phyloP scores from a whole-genome alignment of 2,329 filamentous ascomycete genomes.

The Aspergillus ochraceus region DNA sequence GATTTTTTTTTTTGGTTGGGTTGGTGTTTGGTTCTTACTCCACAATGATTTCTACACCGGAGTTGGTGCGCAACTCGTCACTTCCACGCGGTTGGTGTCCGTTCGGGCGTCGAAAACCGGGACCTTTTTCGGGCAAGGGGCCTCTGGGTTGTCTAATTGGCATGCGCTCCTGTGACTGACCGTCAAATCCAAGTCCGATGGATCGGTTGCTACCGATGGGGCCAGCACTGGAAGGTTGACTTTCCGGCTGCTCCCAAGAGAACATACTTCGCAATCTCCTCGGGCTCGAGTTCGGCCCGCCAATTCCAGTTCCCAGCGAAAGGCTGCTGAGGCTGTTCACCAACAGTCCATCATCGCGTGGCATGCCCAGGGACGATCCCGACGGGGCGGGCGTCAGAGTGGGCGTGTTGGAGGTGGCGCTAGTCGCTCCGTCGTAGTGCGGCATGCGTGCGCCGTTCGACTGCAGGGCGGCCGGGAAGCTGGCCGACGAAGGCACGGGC shows the following conservation, averaged over 20 bases:
- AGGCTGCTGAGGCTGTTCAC: constrained; percentile 65
- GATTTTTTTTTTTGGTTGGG: not conserved
- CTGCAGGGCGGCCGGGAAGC: constrained; percentile 71
- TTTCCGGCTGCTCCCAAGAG: constrained; percentile 59
- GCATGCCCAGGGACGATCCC: constrained; percentile 47
- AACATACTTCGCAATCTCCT: constrained; percentile 60
- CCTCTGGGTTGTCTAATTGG: constrained; percentile 64
- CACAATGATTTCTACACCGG: constrained; percentile 63
- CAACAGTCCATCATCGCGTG: constrained; percentile 59
- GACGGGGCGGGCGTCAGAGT: constrained; percentile 63
- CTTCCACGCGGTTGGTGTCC: constrained; percentile 63
- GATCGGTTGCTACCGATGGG: constrained; percentile 66
- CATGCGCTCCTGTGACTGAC: constrained; percentile 54
- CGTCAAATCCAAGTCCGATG: constrained; percentile 60
- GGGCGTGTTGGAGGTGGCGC: constrained; percentile 63
- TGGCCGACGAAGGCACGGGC: constrained; percentile 83
- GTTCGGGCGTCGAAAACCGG: constrained; percentile 60
- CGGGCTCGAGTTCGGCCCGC: constrained; percentile 54
- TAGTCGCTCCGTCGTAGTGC: constrained; percentile 56
- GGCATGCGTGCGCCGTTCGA: constrained; percentile 64
- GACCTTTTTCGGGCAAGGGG: constrained; percentile 59
- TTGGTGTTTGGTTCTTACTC: constrained; percentile 47
- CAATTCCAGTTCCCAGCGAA: constrained; percentile 53
- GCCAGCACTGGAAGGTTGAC: constrained; percentile 50
- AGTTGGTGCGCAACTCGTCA: constrained; percentile 62